Conservation (phyloP, 2,329 filamentous ascomycete genomes). For the Diaporthe sp. region DNA sequence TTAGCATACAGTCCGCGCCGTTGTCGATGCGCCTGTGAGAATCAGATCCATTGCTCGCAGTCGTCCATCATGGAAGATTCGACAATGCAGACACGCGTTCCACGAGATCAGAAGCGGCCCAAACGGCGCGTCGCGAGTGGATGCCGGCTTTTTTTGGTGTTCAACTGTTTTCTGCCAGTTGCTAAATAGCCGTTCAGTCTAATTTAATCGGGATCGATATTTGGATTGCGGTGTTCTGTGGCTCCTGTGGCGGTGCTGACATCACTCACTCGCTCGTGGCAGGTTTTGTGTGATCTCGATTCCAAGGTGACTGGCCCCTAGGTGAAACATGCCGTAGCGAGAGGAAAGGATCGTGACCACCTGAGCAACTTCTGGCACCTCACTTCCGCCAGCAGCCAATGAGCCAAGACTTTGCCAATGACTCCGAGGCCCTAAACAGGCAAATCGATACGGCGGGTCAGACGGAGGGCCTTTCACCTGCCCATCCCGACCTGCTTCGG, state of each 20-base stretch:
- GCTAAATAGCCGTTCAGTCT: no score
- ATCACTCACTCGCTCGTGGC: background rate
- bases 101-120: background rate
- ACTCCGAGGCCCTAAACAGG: background rate
- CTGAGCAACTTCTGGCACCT: background rate
- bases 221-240: background rate
- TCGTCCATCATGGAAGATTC: conserved; percentile 2
- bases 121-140: background rate
- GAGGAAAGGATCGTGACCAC: background rate
- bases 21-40: conserved; percentile 6
- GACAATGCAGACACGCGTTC: background rate
- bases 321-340: conserved; percentile 3
- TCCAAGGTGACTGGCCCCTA: background rate
- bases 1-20: background rate
- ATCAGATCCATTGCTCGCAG: conserved; percentile 2
- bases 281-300: conserved; percentile 24
- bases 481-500: conserved; percentile 4
- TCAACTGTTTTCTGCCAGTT: background rate
- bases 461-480: background rate
- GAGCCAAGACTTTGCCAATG: conserved; percentile 5
- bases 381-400: background rate
- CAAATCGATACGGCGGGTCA: conserved; percentile 7
- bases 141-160: background rate
- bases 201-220: background rate
- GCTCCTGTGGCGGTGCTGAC: conserved; percentile 24